Evolutionary conservation across 2,329 filamentous ascomycete species (phyloP), one percentile per base, ranked within the genome.

Genomic region (Exophiala lecanii-corni): DNA sequence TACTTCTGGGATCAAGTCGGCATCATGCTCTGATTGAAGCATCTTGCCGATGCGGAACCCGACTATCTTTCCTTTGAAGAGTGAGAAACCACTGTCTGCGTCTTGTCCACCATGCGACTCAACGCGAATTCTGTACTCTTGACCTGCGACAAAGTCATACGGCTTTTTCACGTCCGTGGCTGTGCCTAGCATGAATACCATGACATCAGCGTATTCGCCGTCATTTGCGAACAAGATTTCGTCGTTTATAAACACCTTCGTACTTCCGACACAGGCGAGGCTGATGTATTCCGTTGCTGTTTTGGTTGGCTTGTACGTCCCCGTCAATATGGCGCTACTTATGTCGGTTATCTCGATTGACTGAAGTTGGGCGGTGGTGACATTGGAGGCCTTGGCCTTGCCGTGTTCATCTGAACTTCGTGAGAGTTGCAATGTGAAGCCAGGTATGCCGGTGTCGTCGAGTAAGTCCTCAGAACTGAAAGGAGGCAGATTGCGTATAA

Each of bases 391-490:
- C 6, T 6, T 7, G 7, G 23, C 7, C 12, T 12, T 12, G 6
- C 23, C 23, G 12, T 26, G 7, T 12, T 26, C 12, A 26, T 26
- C 52, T 82, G 79, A 53, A 81, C 70, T 36, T 79, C 74, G 49
- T 32, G 51, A 55, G 37, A 57, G 53, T 2, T 45, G 36, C 16
- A 57, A 55, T 9, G 16, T 30, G 15, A 35, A 34, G 3, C 36
- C 36, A 4, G 36, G 36, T 32, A 10, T 9, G n/a, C 28, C 28
- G 16, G 41, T 18, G 10, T 59, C 56, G 23, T 54, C 54, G 12
- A 26, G 12, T 36, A 54, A 58, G 13, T 63, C 47, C 1, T 58
- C 57, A 13, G 63, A 50, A 6, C 45, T 39, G 3, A 66, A 41
- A 2, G 63, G 51, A 0, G 62, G 64, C 15, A 66, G 55, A 49